Evolutionary conservation across 768 basidiomycete species (phyloP), one percentile per base, ranked within the genome.

Genomic region (Mycena belliarum): DNA sequence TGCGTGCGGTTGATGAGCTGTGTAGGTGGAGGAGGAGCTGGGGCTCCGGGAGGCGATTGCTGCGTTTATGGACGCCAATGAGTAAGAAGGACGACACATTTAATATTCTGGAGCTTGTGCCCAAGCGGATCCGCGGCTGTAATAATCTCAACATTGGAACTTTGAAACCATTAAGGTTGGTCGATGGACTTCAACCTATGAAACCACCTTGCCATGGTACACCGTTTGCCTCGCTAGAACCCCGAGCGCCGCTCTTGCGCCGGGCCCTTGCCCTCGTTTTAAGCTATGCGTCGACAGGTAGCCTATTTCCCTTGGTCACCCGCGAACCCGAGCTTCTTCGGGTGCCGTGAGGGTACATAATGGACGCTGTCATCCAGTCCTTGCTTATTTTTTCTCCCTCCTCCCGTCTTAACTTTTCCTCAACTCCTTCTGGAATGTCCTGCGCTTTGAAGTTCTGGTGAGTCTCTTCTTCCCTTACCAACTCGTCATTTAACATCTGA

Each of bases 11-110:
- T 32, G 32, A 46, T 29, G n/a, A 23, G 9, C 1, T 24, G 42
- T 29, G 29, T 41, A 88, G 87, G 79, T 88, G 38, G 86, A 87
- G 63, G 71, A 70, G 41, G 80, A 86, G 40, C 61, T 87, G 37
- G 84, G 85, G 14, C 48, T 87, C 49, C 74, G 75, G 21, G 73
- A 74, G 6, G 59, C 84, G 16, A 71, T 87, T 29, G 69, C 70
- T 32, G 71, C 71, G 45, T 54, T 84, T n/a, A 59, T 67, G 37
- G 63, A 42, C 38, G 16, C 16, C 29, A 35, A 35, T 35, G 33
- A 35, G 29, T 32, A 32, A 32, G 29, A 32, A 6, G 29, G 29
- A 12, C 6, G 29, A 6, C 12, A 32, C 12, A 32, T 32, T 32
- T 32, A 32, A 32, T 32, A 12, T 32, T 32, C n/a, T n/a, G n/a